These are phyloP conservation scores for Kwoniella mangroviensis DNA, from an alignment of 768 basidiomycete species.

Conservation along the genomic window DNA sequence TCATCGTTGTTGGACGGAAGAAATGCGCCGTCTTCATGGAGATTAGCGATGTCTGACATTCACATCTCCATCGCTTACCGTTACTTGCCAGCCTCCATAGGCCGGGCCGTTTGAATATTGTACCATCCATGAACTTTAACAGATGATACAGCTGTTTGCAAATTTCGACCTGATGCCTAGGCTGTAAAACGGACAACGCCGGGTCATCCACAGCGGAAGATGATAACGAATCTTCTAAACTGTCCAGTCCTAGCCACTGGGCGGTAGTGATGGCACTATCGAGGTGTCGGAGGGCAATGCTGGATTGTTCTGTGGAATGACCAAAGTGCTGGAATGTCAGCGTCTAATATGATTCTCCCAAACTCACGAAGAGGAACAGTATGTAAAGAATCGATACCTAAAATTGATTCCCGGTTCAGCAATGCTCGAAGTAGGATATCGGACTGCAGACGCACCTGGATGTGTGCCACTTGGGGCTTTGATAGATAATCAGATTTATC, in stretches of 20 bases:
- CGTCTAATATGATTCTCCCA: neutral
- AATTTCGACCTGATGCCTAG: conserved; percentile 1
- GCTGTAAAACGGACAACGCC: neutral
- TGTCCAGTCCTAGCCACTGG: conserved; percentile 24
- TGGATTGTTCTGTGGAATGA: conserved; percentile 17
- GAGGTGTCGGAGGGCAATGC: conserved; percentile 24
- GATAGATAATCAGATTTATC: conserved; percentile 14
- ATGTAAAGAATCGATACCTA: conserved; percentile 26
- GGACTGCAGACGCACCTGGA: conserved; percentile 19
- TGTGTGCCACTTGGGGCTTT: conserved; percentile 28
- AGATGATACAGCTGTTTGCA: conserved; percentile 27
- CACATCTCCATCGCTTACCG: neutral
- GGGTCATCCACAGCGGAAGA: neutral
- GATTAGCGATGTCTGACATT: neutral
- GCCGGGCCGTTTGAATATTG: conserved; percentile 18
- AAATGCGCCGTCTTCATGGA: neutral
- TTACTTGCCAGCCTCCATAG: conserved; percentile 18
- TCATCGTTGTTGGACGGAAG: conserved; percentile 13
- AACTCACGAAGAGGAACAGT: conserved; percentile 32
- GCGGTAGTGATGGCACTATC: conserved; percentile 24
- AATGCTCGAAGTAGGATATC: neutral
- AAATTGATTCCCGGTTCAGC: neutral
- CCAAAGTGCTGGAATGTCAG: conserved; percentile 29
- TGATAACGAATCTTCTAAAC: neutral
- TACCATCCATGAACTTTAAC: conserved; percentile 26